These are phyloP conservation scores for Coemansia sp. DNA, from an alignment of 192 early-diverging fungal species.

Conservation along the genomic window DNA sequence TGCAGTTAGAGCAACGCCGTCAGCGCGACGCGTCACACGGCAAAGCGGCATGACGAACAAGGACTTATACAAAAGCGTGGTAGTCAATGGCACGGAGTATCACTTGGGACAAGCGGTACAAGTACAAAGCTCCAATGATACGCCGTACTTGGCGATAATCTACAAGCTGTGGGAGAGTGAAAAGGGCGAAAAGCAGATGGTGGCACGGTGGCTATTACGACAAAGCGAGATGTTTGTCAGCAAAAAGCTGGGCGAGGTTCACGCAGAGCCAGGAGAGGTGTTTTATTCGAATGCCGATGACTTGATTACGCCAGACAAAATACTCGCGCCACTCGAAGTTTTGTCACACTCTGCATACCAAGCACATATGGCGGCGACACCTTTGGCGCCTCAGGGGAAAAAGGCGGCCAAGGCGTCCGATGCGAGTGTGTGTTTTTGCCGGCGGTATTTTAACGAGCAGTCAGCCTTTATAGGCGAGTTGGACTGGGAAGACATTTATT, in stretches of 20 bases:
- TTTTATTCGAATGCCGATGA: slow-evolving; percentile 59
- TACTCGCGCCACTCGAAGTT: slow-evolving; percentile 39
- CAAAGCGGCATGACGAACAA: slow-evolving; percentile 62
- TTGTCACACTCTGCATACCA: slow-evolving; percentile 19
- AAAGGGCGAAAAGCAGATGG: slow-evolving; percentile 43
- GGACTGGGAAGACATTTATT: slow-evolving; percentile 52
- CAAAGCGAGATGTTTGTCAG: slow-evolving; percentile 31
- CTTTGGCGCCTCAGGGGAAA: neutral
- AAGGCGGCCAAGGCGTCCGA: neutral
- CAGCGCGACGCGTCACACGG: slow-evolving; percentile 58
- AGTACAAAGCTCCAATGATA: slow-evolving; percentile 35
- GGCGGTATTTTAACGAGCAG: slow-evolving; percentile 49
- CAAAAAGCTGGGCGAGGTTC: slow-evolving; percentile 12
- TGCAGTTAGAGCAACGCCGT: slow-evolving; percentile 1
- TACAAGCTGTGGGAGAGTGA: slow-evolving; percentile 62
- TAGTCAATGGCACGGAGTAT: slow-evolving; percentile 54
- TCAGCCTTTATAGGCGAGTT: slow-evolving; percentile 37
- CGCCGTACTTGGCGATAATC: slow-evolving; percentile 58
- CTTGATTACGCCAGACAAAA: slow-evolving; percentile 39
- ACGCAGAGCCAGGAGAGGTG: slow-evolving; percentile 32
- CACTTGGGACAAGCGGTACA: slow-evolving; percentile 44
- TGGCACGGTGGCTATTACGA: slow-evolving; percentile 63
- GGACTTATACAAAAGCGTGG: slow-evolving; percentile 35
- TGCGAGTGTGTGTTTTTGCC: slow-evolving; percentile 28
- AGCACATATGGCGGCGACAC: neutral